A percentile compares a stretch with the other conserved stretches of the same genome.
These are phyloP conservation scores for Aspergillus awamori DNA, from an alignment of 2,329 filamentous ascomycete species.

Conservation along the genomic window DNA sequence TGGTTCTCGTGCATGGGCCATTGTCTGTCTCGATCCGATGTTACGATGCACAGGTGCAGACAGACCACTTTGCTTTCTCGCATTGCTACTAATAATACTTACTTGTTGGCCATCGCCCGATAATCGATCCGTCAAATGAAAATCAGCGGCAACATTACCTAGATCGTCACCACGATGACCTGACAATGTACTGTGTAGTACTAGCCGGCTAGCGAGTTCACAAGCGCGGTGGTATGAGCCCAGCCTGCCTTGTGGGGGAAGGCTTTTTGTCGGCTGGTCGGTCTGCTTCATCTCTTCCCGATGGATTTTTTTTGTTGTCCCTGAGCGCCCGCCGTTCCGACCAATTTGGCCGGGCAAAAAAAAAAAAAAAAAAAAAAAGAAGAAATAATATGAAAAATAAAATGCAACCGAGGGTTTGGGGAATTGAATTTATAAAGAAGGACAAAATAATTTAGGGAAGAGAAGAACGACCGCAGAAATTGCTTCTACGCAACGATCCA, in stretches of 20 bases:
- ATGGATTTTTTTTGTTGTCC: slow-evolving; percentile 1
- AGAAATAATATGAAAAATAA: no score
- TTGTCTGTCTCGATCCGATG: slow-evolving; percentile 21
- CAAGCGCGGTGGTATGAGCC: slow-evolving; percentile 22
- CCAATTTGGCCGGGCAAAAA: neutral
- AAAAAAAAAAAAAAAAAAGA: neutral
- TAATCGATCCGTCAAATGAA: slow-evolving; percentile 17
- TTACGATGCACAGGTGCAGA: slow-evolving; percentile 9
- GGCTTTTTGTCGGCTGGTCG: slow-evolving; percentile 6
- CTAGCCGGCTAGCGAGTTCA: slow-evolving; percentile 9
- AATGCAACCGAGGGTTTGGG: no score
- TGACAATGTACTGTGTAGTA: slow-evolving; percentile 7
- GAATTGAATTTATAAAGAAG: neutral
- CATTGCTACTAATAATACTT: slow-evolving; percentile 17
- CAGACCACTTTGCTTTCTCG: slow-evolving; percentile 8
- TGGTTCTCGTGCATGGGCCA: slow-evolving; percentile 29
- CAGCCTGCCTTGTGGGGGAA: slow-evolving; percentile 15
- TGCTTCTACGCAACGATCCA: neutral
- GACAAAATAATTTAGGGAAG: neutral
- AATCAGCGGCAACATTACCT: slow-evolving; percentile 19
- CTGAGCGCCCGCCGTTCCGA: neutral
- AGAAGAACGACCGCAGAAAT: neutral
- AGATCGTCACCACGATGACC: slow-evolving; percentile 11
- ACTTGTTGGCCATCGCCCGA: slow-evolving; percentile 9
- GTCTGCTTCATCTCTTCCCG: neutral